phyloP scores from a whole-genome alignment of 2,329 filamentous ascomycete species.

The Colletotrichum lentis region DNA sequence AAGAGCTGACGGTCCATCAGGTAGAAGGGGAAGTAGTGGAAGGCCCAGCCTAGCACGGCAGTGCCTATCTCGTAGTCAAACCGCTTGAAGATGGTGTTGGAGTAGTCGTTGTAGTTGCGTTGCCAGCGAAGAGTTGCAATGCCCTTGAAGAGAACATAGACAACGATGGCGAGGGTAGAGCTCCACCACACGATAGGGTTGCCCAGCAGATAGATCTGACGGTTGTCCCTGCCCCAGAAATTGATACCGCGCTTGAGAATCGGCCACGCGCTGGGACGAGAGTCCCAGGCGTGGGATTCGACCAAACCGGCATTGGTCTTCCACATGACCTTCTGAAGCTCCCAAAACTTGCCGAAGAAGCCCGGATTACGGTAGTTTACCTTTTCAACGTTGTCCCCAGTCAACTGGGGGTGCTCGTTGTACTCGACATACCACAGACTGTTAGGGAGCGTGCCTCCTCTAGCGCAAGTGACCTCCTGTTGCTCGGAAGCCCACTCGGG shows the following conservation, averaged over 20 bases:
- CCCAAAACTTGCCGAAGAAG: constrained; percentile 98
- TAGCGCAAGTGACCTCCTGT: constrained; percentile 98
- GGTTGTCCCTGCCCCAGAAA: constrained; percentile 95
- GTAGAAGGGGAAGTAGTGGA: constrained; percentile 99
- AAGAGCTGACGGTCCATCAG: constrained; percentile 98
- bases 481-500: constrained; percentile 98
- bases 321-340: constrained; percentile 99
- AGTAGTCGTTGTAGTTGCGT: constrained; percentile 88
- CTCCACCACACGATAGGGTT: constrained; percentile 97
- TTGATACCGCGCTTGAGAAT: constrained; percentile 94
- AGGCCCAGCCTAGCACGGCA: constrained; percentile 89
- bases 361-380: constrained; percentile 95
- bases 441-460: constrained; percentile 90
- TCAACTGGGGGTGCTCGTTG: constrained; percentile 82
- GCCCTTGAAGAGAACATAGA: constrained; percentile 86
- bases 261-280: constrained; percentile 91
- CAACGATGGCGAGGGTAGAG: constrained; percentile 76
- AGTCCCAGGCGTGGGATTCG: constrained; percentile 98
- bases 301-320: constrained; percentile 95
- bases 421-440: constrained; percentile 96
- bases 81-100: constrained; percentile 83
- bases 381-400: constrained; percentile 77
- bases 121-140: constrained; percentile 93
- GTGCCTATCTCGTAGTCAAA: constrained; percentile 97
- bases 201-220: constrained; percentile 95